Evolutionary conservation across 768 basidiomycete genomes (phyloP), one percentile per base, ranked within the genome.

Genomic region (Leccinum pellstonianum): DNA sequence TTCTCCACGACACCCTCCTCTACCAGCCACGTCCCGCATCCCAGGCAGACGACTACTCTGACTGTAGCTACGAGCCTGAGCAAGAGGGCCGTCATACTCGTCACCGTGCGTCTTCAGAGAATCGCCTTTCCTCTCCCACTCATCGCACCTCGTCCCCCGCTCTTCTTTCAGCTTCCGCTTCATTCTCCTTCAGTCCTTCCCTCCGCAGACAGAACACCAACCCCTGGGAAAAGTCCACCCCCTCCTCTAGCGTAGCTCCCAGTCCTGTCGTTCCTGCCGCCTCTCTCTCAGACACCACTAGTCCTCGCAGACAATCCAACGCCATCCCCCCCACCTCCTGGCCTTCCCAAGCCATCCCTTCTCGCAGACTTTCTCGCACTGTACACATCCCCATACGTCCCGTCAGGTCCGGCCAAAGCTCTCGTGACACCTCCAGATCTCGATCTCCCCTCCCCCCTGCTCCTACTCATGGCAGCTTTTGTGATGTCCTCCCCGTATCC

Each of bases 401-500:
- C 19, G 77, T 84, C 52, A 86, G 78, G 56, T 93, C 93, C 56
- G 86, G 84, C 31, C 86, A 89, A 64, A 91, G 88, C 69, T 98
- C 96, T 21, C 90, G 96, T 35, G 97, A 95, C 9, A 94, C 91
- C 19, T 98, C 96, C 56, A 88, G 95, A 50, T 98, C 96, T 5
- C 85, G 95, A 46, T 98, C 97, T 0, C 95, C 95, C 1, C 81
- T 97, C 55, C 94, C 94, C 10, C 84, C 86, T 41, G 68, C 83
- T 58, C 80, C 86, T 57, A 81, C 81, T 4, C 87, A 87, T 73
- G 74, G 80, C 62, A 86, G 83, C 71, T 89, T 89, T 64, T 82
- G 86, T 5, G 85, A 88, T 54, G 76, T 82, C 5, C 72, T 79
- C 58, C 68, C 70, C 4, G 53, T 75, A 19, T 77, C 81, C 23